Conservation (phyloP, 371 early-diverging fungal genomes). For the Mortierella sp. region DNA sequence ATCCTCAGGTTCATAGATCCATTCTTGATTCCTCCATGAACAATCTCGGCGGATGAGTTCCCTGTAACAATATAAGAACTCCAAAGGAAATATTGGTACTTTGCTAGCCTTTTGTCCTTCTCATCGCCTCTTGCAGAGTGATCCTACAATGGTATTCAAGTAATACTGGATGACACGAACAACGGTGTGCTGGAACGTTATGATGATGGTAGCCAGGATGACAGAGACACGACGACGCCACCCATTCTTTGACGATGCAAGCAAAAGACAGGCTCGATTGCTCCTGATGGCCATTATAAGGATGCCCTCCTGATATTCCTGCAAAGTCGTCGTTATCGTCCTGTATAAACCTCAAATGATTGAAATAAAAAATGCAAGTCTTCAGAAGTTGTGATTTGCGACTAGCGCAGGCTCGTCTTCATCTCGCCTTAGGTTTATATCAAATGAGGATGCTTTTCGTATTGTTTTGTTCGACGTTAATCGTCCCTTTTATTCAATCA, state of each 20-base stretch:
- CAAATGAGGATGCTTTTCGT: conserved; percentile 5
- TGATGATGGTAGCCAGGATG: background rate
- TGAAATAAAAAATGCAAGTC: conserved; percentile 25
- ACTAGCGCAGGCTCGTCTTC: conserved; percentile 76
- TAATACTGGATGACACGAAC: no score
- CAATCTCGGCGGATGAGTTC: background rate
- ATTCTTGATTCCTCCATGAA: background rate
- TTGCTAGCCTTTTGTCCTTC: background rate
- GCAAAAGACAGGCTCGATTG: background rate
- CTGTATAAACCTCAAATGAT: background rate
- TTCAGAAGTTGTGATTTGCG: conserved; percentile 72
- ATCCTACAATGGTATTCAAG: no score
- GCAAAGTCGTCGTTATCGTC: background rate
- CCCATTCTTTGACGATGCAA: no score
- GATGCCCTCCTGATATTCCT: background rate
- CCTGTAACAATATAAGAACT: no score
- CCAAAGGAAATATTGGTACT: background rate
- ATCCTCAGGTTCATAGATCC: background rate
- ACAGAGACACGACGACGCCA: background rate
- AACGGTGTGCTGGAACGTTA: background rate
- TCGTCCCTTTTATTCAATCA: conserved; percentile 37
- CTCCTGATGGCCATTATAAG: background rate
- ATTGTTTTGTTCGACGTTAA: conserved; percentile 21
- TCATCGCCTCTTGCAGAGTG: no score
- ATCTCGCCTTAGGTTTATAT: conserved; percentile 65